phyloP scores from a whole-genome alignment of 805 yeast genomes.

The Ogataea polymorpha region DNA sequence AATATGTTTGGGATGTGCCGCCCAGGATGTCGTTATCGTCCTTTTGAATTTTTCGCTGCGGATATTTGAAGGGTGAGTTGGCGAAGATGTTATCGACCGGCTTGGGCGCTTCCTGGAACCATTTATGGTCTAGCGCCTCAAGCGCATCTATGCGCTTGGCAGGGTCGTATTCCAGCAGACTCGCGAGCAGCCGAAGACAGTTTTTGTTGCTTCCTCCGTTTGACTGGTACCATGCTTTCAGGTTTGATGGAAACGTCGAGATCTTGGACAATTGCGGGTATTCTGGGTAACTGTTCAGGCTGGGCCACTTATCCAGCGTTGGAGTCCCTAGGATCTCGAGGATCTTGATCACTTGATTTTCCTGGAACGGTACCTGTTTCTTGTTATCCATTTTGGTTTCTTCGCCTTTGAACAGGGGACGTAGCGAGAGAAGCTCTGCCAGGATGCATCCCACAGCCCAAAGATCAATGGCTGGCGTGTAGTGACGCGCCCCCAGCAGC shows the following conservation, averaged over 20 bases:
- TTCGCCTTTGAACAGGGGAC: slow-evolving; percentile 97
- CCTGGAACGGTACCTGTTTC: slow-evolving; percentile 90
- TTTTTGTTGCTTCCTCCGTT: slow-evolving; percentile 71
- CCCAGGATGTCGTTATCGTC: slow-evolving; percentile 75
- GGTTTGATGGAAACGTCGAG: slow-evolving; percentile 61
- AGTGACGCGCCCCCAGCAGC: slow-evolving; percentile 85
- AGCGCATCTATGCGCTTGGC: slow-evolving; percentile 72
- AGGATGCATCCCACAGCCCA: slow-evolving; percentile 97
- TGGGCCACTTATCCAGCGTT: slow-evolving; percentile 71
- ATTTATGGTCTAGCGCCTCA: slow-evolving; percentile 71
- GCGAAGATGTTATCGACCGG: slow-evolving; percentile 79
- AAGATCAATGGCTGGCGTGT: slow-evolving; percentile 86
- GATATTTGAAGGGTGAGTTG: slow-evolving; percentile 70
- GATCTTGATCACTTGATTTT: slow-evolving; percentile 86
- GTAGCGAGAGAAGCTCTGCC: slow-evolving; percentile 81
- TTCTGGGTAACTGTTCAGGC: slow-evolving; percentile 79
- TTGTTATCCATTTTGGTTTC: slow-evolving; percentile 95
- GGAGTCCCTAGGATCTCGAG: slow-evolving; percentile 95
- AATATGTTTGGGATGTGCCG: slow-evolving; percentile 22
- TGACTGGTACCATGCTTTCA: slow-evolving; percentile 82
- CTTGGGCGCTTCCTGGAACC: slow-evolving; percentile 67
- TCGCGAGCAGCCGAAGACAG: slow-evolving; percentile 63
- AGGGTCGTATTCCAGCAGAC: slow-evolving; percentile 81
- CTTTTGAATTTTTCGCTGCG: slow-evolving; percentile 79
- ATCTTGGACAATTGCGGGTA: slow-evolving; percentile 59